Evolutionary conservation across 805 yeast species (phyloP), one percentile per base, ranked within the genome.

Genomic region (Candida yuanshanica): DNA sequence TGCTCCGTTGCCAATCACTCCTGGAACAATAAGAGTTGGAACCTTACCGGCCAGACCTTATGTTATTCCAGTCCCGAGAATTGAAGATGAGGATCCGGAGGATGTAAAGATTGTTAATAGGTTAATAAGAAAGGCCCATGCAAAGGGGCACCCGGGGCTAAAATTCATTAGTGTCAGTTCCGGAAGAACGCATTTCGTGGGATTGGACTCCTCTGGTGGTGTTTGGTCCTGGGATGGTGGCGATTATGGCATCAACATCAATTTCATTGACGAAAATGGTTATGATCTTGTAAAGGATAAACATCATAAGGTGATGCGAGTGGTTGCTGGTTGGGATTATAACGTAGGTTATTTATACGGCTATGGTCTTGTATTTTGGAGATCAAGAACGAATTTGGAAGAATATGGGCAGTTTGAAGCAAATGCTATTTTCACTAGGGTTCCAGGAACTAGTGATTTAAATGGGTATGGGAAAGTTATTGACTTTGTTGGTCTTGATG

Each of bases 241-340:
- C 1, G 52, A 50, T 9, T 54, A 52, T 38, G 87, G 83, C 0
- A 67, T 77, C 5, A 52, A 50, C 37, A 45, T 81, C 24, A 52
- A 39, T 4, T 74, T 79, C 43, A 59, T 61, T 1, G 61, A 61
- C 8, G 51, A 35, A 2, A 20, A 35, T 1, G 45, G 41, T 8
- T n/a, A 9, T 4, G 41, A 52, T 38, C 16, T 79, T 41, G 37
- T 43, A 20, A 60, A 63, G 0, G 27, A 33, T 5, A 44, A 49
- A 3, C 47, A 51, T 1, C 54, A 61, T 24, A 65, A 67, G 10
- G 66, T 75, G 10, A 42, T 66, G 21, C 74, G 71, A 47, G 69
- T 79, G 9, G 66, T 69, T 11, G 81, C 86, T 14, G 93, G 91
- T 0, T 83, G 91, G 91, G 70, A 74, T 43, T 58, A 71, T 13